Evolutionary conservation across 1,139 yeast genomes (phyloP).

Genomic region (Candida tropicalis): DNA sequence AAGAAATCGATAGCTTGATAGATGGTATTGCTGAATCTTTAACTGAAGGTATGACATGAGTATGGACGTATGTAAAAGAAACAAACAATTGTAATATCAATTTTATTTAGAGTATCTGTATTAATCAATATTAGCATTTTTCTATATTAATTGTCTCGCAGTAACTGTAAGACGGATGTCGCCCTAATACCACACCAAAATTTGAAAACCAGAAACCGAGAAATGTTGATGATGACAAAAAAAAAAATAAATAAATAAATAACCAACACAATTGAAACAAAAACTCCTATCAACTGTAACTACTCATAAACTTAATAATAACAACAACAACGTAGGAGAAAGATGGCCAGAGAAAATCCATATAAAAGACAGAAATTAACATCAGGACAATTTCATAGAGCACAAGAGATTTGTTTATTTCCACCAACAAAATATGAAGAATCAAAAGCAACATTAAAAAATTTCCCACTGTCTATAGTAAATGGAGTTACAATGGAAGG

Average conservation of each 20-base stretch:
- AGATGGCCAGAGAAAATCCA: conserved; percentile 5
- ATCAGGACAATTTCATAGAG: not conserved
- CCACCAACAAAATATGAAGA: conserved; percentile 35
- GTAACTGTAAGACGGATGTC: too few relatives aligned
- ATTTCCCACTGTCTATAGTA: conserved; percentile 44
- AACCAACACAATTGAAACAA: too few relatives aligned
- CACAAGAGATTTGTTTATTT: conserved; percentile 13
- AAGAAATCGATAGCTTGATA: conserved; percentile 70
- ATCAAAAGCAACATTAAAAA: conserved; percentile 35
- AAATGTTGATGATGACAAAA: too few relatives aligned
- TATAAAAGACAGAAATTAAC: conserved; percentile 8
- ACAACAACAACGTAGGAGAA: not conserved
- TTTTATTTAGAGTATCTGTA: conserved; percentile 3
- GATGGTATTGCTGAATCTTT: conserved; percentile 51
- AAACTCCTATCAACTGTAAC: too few relatives aligned
- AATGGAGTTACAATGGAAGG: conserved; percentile 49
- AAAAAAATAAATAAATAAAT: too few relatives aligned
- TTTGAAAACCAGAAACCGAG: too few relatives aligned
- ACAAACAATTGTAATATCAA: not conserved
- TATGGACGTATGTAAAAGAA: not conserved
- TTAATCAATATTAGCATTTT: not conserved
- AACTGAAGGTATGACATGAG: conserved; percentile 25
- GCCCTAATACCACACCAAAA: too few relatives aligned
- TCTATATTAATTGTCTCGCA: too few relatives aligned
- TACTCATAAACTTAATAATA: too few relatives aligned